A percentile compares a stretch with the other conserved stretches of the same genome.
Evolutionary conservation across 352 stramenopile genomes (phyloP).

Genomic region (Pythium vanterpoolii): DNA sequence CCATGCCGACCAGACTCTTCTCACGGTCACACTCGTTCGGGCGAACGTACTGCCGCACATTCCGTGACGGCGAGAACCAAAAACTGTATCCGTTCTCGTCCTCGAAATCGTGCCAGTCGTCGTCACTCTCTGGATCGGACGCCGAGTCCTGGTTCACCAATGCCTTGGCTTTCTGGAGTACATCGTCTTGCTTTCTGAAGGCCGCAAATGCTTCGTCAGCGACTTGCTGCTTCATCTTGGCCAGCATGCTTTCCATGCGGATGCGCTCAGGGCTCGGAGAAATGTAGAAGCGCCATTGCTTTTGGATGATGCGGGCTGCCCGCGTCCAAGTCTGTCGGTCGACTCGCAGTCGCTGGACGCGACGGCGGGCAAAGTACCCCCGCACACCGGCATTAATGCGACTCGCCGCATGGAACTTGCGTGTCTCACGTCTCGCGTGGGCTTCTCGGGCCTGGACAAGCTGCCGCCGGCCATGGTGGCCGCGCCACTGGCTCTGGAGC

Average conservation of each 20-base stretch:
- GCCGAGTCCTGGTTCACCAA: conserved; percentile 63
- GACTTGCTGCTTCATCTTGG: conserved; percentile 44
- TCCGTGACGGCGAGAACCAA: conserved; percentile 78
- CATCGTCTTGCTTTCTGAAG: conserved; percentile 35
- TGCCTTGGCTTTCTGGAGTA: conserved; percentile 45
- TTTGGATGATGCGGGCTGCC: conserved; percentile 51
- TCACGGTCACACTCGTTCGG: conserved; percentile 61
- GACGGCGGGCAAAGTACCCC: conserved; percentile 54
- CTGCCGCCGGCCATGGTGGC: conserved; percentile 37
- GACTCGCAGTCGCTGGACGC: conserved; percentile 38
- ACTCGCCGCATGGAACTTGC: conserved; percentile 43
- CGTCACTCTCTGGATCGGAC: conserved; percentile 68
- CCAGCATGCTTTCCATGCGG: conserved; percentile 46
- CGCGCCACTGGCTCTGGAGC: conserved; percentile 68
- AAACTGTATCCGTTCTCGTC: conserved; percentile 64
- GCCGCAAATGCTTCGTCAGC: conserved; percentile 44
- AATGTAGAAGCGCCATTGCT: conserved; percentile 43
- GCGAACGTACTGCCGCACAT: conserved; percentile 52
- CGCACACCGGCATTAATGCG: conserved; percentile 59
- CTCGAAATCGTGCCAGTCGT: conserved; percentile 73
- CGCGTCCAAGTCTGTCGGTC: conserved; percentile 29
- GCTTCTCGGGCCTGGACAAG: conserved; percentile 30
- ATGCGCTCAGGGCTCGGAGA: conserved; percentile 40
- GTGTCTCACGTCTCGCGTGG: conserved; percentile 29
- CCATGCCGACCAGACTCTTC: conserved; percentile 53